Evolutionary conservation across 2,329 filamentous ascomycete genomes (phyloP).

Genomic region (Aspergillus melleus): DNA sequence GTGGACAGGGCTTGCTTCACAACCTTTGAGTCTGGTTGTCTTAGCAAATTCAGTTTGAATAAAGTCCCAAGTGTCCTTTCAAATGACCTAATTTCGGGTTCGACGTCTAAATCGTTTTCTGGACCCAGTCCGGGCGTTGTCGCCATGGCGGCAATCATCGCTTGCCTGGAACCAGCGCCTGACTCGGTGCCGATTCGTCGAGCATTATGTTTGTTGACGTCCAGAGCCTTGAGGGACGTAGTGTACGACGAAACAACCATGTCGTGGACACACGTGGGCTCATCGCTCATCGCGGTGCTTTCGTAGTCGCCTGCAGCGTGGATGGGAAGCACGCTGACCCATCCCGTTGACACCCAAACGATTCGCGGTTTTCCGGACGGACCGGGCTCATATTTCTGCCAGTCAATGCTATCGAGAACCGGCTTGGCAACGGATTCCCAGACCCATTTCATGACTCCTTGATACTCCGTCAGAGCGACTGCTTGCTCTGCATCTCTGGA

Average conservation of each 20-base stretch:
- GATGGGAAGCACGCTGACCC: conserved; percentile 6
- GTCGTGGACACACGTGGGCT: conserved; percentile 1
- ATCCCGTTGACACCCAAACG: conserved; percentile 3
- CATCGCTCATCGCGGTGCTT: neutral
- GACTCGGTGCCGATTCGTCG: neutral
- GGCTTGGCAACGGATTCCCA: conserved; percentile 4
- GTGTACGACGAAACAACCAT: conserved; percentile 6
- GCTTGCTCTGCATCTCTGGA: neutral
- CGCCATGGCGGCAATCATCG: conserved; percentile 3
- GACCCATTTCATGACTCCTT: conserved; percentile 7
- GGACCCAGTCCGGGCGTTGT: conserved; percentile 3
- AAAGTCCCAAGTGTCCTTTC: neutral
- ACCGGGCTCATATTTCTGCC: conserved; percentile 1
- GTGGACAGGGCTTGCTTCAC: neutral
- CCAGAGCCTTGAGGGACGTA: conserved; percentile 2
- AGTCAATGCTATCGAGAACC: conserved; percentile 2
- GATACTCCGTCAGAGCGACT: neutral
- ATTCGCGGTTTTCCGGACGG: conserved; percentile 1
- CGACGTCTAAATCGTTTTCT: conserved; percentile 1
- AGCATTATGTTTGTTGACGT: neutral
- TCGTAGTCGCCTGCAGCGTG: conserved; percentile 4
- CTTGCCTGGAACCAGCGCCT: neutral
- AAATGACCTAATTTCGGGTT: conserved; percentile 1
- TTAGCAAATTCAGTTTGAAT: neutral
- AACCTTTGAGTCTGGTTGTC: neutral